A percentile compares a stretch with the other conserved stretches of the same genome.
Conservation (phyloP, 129 eudicot genomes). For the Pseudognaphalium luteoalbum region DNA sequence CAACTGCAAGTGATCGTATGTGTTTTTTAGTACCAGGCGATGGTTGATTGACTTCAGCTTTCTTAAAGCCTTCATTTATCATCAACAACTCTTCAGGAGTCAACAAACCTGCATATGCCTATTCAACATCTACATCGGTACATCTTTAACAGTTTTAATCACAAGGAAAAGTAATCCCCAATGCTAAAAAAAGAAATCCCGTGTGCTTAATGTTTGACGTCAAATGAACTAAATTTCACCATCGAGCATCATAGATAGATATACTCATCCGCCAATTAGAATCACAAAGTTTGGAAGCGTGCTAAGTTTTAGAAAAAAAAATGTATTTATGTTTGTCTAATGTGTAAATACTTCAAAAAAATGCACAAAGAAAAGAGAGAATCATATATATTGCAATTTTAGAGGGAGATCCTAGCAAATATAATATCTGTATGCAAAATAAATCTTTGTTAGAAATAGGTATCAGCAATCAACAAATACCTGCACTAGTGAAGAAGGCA, state of each 20-base stretch:
- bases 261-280: neutral
- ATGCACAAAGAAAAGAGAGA: too few relatives aligned
- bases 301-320: neutral
- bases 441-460: neutral
- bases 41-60: neutral
- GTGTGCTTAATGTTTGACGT: neutral
- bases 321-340: too few relatives aligned
- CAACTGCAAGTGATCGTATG: neutral
- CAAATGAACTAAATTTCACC: neutral
- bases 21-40: neutral
- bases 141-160: slow-evolving; percentile 3
- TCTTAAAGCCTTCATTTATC: neutral
- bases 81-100: neutral
- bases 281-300: neutral
- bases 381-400: neutral
- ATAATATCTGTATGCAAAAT: neutral
- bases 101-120: neutral
- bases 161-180: neutral
- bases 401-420: neutral
- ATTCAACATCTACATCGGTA: neutral
- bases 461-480: neutral
- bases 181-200: neutral
- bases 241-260: neutral
- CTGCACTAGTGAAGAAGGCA: slow-evolving; percentile 1
- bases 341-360: neutral